Base-by-base conservation (phyloP, 345 rosid genomes). In the Acer campestre region DNA sequence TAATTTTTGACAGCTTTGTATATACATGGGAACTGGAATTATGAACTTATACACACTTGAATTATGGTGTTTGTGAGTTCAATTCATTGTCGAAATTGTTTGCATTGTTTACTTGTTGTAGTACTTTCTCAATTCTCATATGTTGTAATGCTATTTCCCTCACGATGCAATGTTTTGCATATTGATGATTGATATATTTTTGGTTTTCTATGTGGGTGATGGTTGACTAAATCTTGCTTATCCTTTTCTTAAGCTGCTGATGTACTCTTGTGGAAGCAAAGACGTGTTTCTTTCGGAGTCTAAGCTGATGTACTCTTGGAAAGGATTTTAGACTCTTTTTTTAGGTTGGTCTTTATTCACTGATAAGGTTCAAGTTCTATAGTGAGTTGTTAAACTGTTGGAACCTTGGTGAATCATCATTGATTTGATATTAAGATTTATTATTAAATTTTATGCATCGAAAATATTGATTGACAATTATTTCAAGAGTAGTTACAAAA, bases 181-280 rank as follows among this genome's bases (percentile, higher is more conserved):
- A 7, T 77, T 17, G n/a, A 18, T 72, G 38, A 4, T 35, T 5
- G 44, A 58, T 35, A 1, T 68, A 25, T 14, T 18, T 20, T 44
- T 35, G 38, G 8, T 29, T 61, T 51, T 27, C 31, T 59, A 22
- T 67, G 5, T 23, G 35, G 58, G 29, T n/a, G 12, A 53, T 31
- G 38, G 25, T 35, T 35, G 48, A 51, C 40, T 49, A 53, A 55
- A 68, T 73, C 8, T 56, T 51, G 42, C 23, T 23, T 74, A 48
- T 65, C 62, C 23, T 76, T 65, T 66, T 72, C 61, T 27, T 55
- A 69, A 95, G 98, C 87, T 86, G 96, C 94, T 67, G 97, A 95
- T 73, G 80, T 93, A 44, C 88, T 91, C 35, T 78, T 91, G 84
- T 96, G 99, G 98, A 92, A 84, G 88, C 90, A 79, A 68, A 64